Evolutionary conservation across 2,329 filamentous ascomycete genomes (phyloP).

Genomic region (Hypoxylon sp.): DNA sequence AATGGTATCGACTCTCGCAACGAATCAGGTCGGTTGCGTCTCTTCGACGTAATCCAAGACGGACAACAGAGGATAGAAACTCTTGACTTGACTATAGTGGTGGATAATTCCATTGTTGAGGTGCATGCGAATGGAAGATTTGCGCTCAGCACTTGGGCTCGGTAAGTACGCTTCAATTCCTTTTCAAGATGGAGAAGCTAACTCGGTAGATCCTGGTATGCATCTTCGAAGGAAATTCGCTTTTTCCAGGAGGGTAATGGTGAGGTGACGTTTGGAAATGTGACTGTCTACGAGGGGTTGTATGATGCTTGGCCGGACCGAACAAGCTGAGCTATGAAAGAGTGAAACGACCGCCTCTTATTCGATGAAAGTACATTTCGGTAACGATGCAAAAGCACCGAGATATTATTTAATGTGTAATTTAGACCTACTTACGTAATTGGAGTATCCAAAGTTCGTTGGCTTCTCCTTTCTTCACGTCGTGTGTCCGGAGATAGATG

Average conservation of each 20-base stretch:
- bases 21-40: slow-evolving; percentile 57
- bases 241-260: slow-evolving; percentile 57
- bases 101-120: slow-evolving; percentile 58
- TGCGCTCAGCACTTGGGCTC: slow-evolving; percentile 60
- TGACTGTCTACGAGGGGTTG: slow-evolving; percentile 57
- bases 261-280: slow-evolving; percentile 53
- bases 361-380: neutral
- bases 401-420: neutral
- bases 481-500: neutral
- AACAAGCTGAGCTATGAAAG: slow-evolving; percentile 1
- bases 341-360: neutral
- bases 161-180: slow-evolving; percentile 51
- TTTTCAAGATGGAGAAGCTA: slow-evolving; percentile 36
- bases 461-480: neutral
- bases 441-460: neutral
- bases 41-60: slow-evolving; percentile 58
- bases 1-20: slow-evolving; percentile 57
- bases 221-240: slow-evolving; percentile 54
- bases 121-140: slow-evolving; percentile 61
- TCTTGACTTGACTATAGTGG: slow-evolving; percentile 59
- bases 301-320: slow-evolving; percentile 57
- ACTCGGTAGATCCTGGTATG: slow-evolving; percentile 57
- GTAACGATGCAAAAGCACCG: neutral
- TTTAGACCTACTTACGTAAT: neutral
- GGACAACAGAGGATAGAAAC: slow-evolving; percentile 55